phyloP scores from a whole-genome alignment of 2,329 filamentous ascomycete species.

The Colletotrichum viniferum region DNA sequence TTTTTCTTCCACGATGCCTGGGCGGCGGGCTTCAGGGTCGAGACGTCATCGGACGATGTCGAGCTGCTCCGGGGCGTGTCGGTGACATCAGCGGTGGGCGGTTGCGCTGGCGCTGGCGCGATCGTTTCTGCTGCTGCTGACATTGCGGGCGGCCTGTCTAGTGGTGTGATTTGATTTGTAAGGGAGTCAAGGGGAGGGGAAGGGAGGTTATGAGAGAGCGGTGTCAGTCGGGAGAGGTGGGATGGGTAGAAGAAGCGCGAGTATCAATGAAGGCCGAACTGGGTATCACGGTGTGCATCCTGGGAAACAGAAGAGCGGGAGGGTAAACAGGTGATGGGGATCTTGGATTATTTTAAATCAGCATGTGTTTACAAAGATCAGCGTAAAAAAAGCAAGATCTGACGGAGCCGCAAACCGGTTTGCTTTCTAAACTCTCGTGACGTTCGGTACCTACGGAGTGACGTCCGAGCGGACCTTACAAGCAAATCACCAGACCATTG shows the following conservation, averaged over 20 bases:
- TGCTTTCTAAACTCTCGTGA: conserved; percentile 11
- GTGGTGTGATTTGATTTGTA: neutral
- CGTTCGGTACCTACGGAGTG: neutral
- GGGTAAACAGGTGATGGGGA: neutral
- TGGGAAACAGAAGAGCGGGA: neutral
- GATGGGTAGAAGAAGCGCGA: neutral
- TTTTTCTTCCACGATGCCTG: neutral
- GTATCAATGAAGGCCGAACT: neutral
- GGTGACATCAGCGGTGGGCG: neutral
- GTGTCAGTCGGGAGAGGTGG: neutral
- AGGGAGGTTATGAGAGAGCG: neutral
- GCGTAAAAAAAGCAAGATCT: neutral
- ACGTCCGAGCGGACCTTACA: neutral
- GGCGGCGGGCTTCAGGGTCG: neutral
- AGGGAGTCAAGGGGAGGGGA: too few relatives aligned
- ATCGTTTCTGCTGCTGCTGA: neutral
- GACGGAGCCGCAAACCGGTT: conserved; percentile 13
- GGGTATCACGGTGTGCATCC: neutral
- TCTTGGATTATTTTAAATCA: neutral
- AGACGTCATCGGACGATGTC: conserved; percentile 10
- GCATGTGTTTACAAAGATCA: neutral
- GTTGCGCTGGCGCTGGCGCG: neutral
- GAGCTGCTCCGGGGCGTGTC: conserved; percentile 1
- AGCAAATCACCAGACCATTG: conserved; percentile 2
- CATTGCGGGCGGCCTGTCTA: neutral